Conservation (phyloP, 2,329 filamentous ascomycete genomes). For the Penicillium nordicum region DNA sequence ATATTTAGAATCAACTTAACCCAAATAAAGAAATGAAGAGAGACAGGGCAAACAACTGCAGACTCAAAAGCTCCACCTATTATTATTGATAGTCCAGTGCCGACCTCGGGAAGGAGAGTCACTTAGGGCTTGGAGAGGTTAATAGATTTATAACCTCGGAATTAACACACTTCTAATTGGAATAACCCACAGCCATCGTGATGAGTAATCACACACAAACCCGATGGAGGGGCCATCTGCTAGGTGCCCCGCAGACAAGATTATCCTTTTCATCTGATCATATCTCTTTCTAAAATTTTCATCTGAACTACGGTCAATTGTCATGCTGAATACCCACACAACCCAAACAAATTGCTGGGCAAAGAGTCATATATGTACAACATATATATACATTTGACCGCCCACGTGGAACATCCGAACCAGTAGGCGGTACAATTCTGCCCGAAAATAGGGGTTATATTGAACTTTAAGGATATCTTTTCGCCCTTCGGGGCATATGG, state of each 20-base stretch:
- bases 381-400: neutral
- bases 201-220: conserved; percentile 4
- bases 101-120: no score
- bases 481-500: conserved; percentile 53
- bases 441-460: neutral
- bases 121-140: neutral
- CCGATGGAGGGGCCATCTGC: neutral
- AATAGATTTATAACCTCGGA: neutral
- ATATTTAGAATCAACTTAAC: neutral
- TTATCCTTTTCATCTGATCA: neutral
- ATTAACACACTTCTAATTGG: neutral
- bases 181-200: neutral
- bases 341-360: neutral
- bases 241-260: neutral
- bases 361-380: neutral
- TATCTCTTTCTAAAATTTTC: neutral
- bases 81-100: neutral
- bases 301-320: neutral
- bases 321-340: neutral
- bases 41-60: neutral
- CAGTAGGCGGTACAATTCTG: neutral
- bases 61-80: neutral
- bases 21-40: neutral
- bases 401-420: neutral
- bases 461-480: conserved; percentile 5